Evolutionary conservation across 2,329 filamentous ascomycete genomes (phyloP), one percentile per base, ranked within the genome.

Genomic region (Sarocladium oryzae): DNA sequence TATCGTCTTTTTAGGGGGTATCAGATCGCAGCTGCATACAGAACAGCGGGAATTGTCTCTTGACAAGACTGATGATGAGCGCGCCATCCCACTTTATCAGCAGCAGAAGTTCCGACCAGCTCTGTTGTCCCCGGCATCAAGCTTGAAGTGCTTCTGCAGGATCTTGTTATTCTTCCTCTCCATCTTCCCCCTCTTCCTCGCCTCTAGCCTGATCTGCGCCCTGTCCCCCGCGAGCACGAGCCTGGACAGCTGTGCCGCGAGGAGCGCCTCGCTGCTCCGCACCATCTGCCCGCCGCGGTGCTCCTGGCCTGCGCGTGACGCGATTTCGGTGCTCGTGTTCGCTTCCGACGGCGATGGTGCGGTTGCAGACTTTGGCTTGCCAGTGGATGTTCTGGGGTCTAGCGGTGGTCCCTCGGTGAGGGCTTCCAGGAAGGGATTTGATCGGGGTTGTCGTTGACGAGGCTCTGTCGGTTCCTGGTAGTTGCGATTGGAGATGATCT

Each of bases 401-500:
- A 7, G 37, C 8, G 43, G 3, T 20, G 26, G 24, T 15, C 43
- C 43, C 15, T 21, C 24, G 4, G 43, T 48, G 28, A 48, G 10
- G 8, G 24, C 8, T 48, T 48, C 43, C 10, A 48, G 28, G 43
- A 48, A 20, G 4, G 43, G 28, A 23, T 48, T 48, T 33, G 43
- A 32, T 21, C 43, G 32, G 20, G 8, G 21, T 26, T 32, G 26
- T 48, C 43, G 43, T 16, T 30, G n/a, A 5, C 28, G 24, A 16
- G 43, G 43, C 43, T 48, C 43, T 21, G 6, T 24, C 5, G 43
- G 43, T 16, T 48, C 43, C 43, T 48, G 43, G 28, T 32, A 18
- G 21, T 43, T 51, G 18, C 65, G 61, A 35, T 58, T 58, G 2
- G 61, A 58, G 4, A 69, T 57, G 10, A 63, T 61, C 30, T 63